Evolutionary conservation across 768 basidiomycete species (phyloP), one percentile per base, ranked within the genome.

Genomic region (Sporobolomyces phaffii): DNA sequence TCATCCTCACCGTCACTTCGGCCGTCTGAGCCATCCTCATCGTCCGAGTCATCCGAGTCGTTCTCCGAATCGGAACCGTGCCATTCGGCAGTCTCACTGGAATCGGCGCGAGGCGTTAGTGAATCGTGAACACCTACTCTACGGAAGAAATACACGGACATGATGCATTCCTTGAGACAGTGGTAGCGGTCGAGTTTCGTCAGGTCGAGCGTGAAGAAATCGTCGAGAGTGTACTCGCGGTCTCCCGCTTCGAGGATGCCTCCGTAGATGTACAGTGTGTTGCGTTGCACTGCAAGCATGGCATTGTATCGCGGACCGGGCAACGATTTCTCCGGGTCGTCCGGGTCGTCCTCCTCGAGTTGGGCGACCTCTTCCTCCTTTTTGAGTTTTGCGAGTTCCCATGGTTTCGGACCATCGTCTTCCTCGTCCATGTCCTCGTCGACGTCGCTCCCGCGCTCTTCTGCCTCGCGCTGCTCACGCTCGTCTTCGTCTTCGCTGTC

Each of bases 221-320:
- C 92, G 74, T 92, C 90, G 9, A 96, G 80, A 0, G 91, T 93
- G 71, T 88, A 91, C 77, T 96, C 91, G 28, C 84, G 83, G 17
- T 87, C 81, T 0, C 89, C 87, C 20, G 84, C 82, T 77, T 94
- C 92, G 72, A 85, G 87, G 22, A 93, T 93, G 0, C 91, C 91
- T 14, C 91, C 90, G 73, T 93, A 93, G 61, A 93, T 86, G 78
- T 89, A 93, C 1, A 94, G 79, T 0, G 87, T 90, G 75, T 91
- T 93, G 26, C 85, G 83, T 47, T 90, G 80, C 10, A 92, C 85
- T 0, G 90, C 85, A 10, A 92, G 80, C 90, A 94, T 92, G 6
- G 89, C 83, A 73, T 93, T 94, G 77, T 92, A 93, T 11, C 90
- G 82, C 1, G 85, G 81, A 22, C 86, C 79, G 0, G 91, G 92